Evolutionary conservation across 73 alveolate genomes (phyloP), one percentile per base, ranked within the genome.

Genomic region (Paramecium pentaurelia): DNA sequence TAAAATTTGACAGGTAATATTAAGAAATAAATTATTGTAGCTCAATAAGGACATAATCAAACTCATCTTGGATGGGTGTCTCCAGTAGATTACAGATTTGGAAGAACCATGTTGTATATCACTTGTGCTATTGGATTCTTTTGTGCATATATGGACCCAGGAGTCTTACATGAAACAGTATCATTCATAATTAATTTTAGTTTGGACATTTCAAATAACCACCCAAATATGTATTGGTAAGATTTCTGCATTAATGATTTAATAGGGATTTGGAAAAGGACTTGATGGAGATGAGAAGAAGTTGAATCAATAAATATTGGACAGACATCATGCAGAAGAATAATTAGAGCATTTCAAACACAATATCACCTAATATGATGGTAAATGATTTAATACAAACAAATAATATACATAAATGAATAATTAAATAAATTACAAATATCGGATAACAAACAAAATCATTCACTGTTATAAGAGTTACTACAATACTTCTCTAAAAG

Each of bases 181-280:
- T 36, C 6, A 73, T 16, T 36, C 47, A 73, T 5, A 73, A 12
- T 34, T 36, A 73, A 30, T 37, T 30, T 34, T 73, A 73, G 87
- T 73, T 73, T 73, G 87, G 87, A n/a, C 87, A 73, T 38, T 73
- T 73, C 16, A 73, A 73, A 44, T 44, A 73, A 73, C 87, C 87
- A 37, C 87, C 87, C 36, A 73, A 25, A 73, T 73, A 73, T 40
- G 60, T 73, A 34, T 25, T 40, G 34, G 87, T 73, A 73, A 36
- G 0, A 36, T 36, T 8, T 68, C 51, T 16, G 18, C 2, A 16
- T 11, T 32, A 73, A 38, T 30, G 0, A 73, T 1, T 22, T 22
- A 22, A 36, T 64, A 73, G 87, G 87, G 87, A 32, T 73, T 73
- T 20, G 87, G 87, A 20, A 73, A 73, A 38, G 87, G 87, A 73